Percentiles rank a stretch among this genome's conserved stretches.
These are phyloP conservation scores for Myrica gale DNA, from an alignment of 306 rosid species.

Conservation along the genomic window DNA sequence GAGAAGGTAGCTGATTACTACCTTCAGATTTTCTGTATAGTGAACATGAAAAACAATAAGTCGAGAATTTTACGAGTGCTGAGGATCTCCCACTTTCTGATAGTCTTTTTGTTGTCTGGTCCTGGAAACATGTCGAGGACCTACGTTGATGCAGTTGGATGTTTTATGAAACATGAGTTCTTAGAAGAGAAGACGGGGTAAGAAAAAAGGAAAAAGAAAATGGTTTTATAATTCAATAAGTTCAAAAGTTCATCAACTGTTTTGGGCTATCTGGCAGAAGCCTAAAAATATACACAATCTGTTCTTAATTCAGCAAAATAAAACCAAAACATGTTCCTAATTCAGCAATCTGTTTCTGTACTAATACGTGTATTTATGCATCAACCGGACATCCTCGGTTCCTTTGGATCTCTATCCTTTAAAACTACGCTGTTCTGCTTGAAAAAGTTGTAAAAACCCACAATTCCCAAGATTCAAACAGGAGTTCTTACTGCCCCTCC, in stretches of 20 bases:
- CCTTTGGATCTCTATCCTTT: slow-evolving; percentile 14
- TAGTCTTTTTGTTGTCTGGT: not conserved
- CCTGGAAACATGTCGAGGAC: too few relatives aligned
- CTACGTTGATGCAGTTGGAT: too few relatives aligned
- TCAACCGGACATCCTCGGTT: slow-evolving; percentile 21
- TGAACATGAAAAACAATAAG: not conserved
- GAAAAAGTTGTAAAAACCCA: not conserved
- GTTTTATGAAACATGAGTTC: too few relatives aligned
- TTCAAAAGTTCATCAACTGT: too few relatives aligned
- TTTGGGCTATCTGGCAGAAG: not conserved
- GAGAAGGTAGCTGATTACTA: not conserved
- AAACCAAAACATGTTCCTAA: not conserved
- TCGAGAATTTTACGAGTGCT: not conserved
- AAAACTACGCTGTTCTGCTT: slow-evolving; percentile 20
- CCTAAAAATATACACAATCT: not conserved
- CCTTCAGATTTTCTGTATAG: slow-evolving; percentile 27
- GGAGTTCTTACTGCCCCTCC: not conserved
- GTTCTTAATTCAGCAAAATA: not conserved
- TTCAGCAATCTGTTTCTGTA: slow-evolving; percentile 20
- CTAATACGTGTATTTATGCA: slow-evolving; percentile 28
- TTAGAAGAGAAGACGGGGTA: too few relatives aligned
- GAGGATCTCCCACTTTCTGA: not conserved
- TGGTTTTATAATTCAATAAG: too few relatives aligned
- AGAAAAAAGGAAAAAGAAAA: too few relatives aligned
- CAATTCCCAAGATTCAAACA: not conserved